phyloP scores from a whole-genome alignment of 2,329 filamentous ascomycete species.

The Talaromyces albobiverticillius region DNA sequence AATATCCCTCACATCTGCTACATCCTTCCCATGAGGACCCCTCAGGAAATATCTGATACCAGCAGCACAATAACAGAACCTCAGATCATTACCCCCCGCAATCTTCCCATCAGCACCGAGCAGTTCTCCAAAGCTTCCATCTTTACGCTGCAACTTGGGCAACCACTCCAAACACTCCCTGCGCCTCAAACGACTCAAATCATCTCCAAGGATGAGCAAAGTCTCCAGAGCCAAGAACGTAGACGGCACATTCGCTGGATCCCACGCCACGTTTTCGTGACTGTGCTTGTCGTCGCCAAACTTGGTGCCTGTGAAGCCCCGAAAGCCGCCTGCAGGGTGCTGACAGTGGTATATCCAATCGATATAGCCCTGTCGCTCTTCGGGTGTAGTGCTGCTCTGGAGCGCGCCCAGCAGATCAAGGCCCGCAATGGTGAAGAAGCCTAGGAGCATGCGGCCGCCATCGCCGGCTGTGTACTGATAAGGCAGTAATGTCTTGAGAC shows the following conservation, averaged over 20 bases:
- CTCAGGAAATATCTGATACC: slow-evolving; percentile 78
- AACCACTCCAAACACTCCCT: slow-evolving; percentile 71
- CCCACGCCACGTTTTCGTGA: slow-evolving; percentile 58
- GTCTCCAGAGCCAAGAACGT: slow-evolving; percentile 84
- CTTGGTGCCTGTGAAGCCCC: slow-evolving; percentile 72
- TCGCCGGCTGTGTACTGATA: slow-evolving; percentile 83
- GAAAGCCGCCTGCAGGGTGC: slow-evolving; percentile 82
- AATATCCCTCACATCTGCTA: slow-evolving; percentile 66
- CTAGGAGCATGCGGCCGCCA: slow-evolving; percentile 84
- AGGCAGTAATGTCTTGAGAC: slow-evolving; percentile 76
- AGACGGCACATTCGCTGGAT: slow-evolving; percentile 78
- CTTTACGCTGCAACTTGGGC: slow-evolving; percentile 67
- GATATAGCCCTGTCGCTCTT: slow-evolving; percentile 57
- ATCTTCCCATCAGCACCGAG: slow-evolving; percentile 59
- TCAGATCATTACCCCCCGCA: slow-evolving; percentile 78
- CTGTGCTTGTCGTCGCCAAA: slow-evolving; percentile 48
- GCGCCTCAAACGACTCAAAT: slow-evolving; percentile 65
- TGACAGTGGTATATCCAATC: slow-evolving; percentile 85
- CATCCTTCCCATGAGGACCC: slow-evolving; percentile 56
- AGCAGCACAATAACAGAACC: slow-evolving; percentile 83
- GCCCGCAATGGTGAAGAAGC: slow-evolving; percentile 83
- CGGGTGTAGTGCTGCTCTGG: slow-evolving; percentile 50
- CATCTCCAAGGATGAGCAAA: slow-evolving; percentile 64
- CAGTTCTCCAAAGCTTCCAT: slow-evolving; percentile 91
- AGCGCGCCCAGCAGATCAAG: slow-evolving; percentile 74